Evolutionary conservation across 75 land plant genomes (phyloP), one percentile per base, ranked within the genome.

Genomic region (Pinus taeda): DNA sequence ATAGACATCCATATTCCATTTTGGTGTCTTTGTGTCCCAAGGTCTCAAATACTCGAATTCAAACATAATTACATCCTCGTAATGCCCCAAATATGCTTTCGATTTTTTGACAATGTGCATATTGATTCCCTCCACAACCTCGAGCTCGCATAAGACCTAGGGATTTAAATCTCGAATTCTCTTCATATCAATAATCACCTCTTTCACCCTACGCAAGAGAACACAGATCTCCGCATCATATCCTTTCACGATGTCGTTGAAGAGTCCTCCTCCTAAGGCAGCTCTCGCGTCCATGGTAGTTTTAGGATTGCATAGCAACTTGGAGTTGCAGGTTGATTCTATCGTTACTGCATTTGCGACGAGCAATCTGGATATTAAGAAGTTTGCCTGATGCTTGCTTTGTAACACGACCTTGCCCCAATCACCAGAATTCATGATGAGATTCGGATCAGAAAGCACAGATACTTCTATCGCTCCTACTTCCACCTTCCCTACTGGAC

Each of bases 141-240:
- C 59, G 7, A 78, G 18, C 18, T 15, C 5, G 64, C 79, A 78
- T 2, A 78, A 15, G 17, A 1, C 21, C 22, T 67, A 0, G 0
- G 79, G 79, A 49, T 53, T 78, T 0, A 22, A 17, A 21, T 78
- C 79, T 71, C 79, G 29, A 59, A 78, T 49, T 37, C 30, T 15
- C 63, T 84, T 84, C 57, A 84, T 71, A 65, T 84, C 85, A 17
- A 22, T 17, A 37, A 84, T 78, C 75, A 74, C 74, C n/a, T 59
- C 75, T 15, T 15, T 24, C 1, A 63, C 76, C 21, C 58, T 45
- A 4, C 36, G 30, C 18, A 84, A 37, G 3, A 79, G 71, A 17
- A 84, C 49, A 53, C 80, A 69, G 29, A 82, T 45, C 57, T 85
- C 72, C 1, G 69, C 71, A 22, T 84, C 70, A 17, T 26, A 70